phyloP scores from a whole-genome alignment of 2,329 filamentous ascomycete species.

The Fusarium torreyae region DNA sequence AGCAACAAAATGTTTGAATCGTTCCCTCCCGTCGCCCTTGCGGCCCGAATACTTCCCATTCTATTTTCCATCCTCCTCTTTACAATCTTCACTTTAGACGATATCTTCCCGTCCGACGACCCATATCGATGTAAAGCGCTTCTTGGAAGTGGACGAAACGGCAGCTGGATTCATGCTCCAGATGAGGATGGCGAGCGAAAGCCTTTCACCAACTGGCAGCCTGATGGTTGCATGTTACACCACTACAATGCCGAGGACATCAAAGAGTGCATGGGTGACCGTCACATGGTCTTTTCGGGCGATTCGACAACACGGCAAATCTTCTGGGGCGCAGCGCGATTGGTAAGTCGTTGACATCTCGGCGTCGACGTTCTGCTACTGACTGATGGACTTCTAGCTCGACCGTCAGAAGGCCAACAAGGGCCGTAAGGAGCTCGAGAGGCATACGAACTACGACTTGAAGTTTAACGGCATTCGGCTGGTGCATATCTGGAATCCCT shows the following conservation, averaged over 20 bases:
- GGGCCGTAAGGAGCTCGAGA: slow-evolving; percentile 12
- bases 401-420: slow-evolving; percentile 41
- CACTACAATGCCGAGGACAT: slow-evolving; percentile 69
- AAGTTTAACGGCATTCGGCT: slow-evolving; percentile 62
- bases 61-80: slow-evolving; percentile 42
- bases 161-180: slow-evolving; percentile 63
- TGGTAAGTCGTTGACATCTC: slow-evolving; percentile 40
- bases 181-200: slow-evolving; percentile 48
- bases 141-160: slow-evolving; percentile 55
- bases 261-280: slow-evolving; percentile 65
- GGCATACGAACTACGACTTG: slow-evolving; percentile 53
- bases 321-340: slow-evolving; percentile 67
- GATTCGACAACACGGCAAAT: slow-evolving; percentile 73
- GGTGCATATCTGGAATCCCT: slow-evolving; percentile 75
- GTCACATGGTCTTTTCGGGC: slow-evolving; percentile 71
- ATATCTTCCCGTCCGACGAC: slow-evolving; percentile 53
- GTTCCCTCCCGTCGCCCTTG: slow-evolving; percentile 20
- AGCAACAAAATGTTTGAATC: slow-evolving; percentile 30
- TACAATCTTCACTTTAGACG: slow-evolving; percentile 30
- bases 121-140: slow-evolving; percentile 69
- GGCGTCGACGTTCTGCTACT: background rate
- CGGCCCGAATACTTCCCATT: slow-evolving; percentile 37
- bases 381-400: slow-evolving; percentile 30
- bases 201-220: slow-evolving; percentile 69
- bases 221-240: slow-evolving; percentile 71